Conservation (phyloP, 441 rosid species). For the Biscutella laevigata region DNA sequence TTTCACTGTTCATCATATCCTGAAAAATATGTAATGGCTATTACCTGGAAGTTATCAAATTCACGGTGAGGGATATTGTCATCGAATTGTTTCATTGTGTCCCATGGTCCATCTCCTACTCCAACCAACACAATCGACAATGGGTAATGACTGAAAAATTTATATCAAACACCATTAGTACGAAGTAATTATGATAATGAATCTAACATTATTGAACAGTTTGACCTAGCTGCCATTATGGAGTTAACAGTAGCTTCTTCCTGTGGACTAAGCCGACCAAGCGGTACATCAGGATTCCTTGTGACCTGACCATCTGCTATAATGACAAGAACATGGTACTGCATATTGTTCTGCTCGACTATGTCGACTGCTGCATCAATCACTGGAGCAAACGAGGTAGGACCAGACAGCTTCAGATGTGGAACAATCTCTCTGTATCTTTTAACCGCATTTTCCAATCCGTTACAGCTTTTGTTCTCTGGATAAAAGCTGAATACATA, state of each 20-base stretch:
- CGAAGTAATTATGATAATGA: neutral
- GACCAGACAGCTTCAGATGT: slow-evolving; percentile 67
- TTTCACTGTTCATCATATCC: neutral
- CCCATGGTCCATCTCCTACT: slow-evolving; percentile 98
- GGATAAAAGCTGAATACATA: slow-evolving; percentile 72
- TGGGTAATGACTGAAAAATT: slow-evolving; percentile 53
- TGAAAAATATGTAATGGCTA: neutral
- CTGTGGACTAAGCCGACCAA: slow-evolving; percentile 63
- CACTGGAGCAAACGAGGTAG: slow-evolving; percentile 87
- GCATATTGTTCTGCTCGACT: slow-evolving; percentile 63
- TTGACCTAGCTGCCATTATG: slow-evolving; percentile 83
- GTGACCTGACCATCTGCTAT: slow-evolving; percentile 97
- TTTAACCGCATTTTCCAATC: slow-evolving; percentile 64
- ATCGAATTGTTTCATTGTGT: slow-evolving; percentile 76
- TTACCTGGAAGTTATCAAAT: slow-evolving; percentile 92
- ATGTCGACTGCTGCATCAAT: slow-evolving; percentile 79
- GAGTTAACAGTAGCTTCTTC: slow-evolving; percentile 79
- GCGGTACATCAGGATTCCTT: slow-evolving; percentile 46
- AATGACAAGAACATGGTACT: slow-evolving; percentile 85
- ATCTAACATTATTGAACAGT: neutral
- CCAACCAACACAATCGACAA: slow-evolving; percentile 86
- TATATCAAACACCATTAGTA: neutral
- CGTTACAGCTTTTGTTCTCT: slow-evolving; percentile 51
- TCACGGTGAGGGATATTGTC: slow-evolving; percentile 80
- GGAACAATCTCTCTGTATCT: slow-evolving; percentile 79